Conservation (phyloP, 164 flowering plant genomes). For the Stephania cephalantha region DNA sequence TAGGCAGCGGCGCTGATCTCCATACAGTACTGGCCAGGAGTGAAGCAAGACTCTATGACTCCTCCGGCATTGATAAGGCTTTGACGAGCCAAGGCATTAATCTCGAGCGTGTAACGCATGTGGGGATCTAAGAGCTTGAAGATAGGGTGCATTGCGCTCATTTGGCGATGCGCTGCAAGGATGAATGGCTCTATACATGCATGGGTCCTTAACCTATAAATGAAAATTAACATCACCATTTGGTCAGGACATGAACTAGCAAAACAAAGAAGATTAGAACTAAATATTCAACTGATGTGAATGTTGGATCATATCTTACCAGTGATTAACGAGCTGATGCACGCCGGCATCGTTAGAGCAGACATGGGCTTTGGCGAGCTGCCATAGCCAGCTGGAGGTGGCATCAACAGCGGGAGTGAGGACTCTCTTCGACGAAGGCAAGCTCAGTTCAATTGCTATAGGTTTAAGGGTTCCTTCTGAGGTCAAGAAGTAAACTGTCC, state of each 20-base stretch:
- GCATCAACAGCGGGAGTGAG: slow-evolving; percentile 68
- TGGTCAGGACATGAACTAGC: neutral
- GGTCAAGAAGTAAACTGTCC: slow-evolving; percentile 69
- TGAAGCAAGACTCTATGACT: slow-evolving; percentile 85
- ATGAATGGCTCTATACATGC: slow-evolving; percentile 85
- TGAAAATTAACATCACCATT: neutral
- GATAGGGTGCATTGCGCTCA: slow-evolving; percentile 94
- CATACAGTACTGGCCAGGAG: slow-evolving; percentile 80
- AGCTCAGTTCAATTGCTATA: slow-evolving; percentile 91
- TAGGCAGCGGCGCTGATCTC: slow-evolving; percentile 84
- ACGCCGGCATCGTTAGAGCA: slow-evolving; percentile 89
- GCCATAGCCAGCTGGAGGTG: slow-evolving; percentile 76
- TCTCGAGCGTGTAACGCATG: slow-evolving; percentile 88
- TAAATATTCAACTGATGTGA: neutral
- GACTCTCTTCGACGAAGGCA: slow-evolving; percentile 60
- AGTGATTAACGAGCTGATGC: slow-evolving; percentile 88
- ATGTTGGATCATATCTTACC: slow-evolving; percentile 29
- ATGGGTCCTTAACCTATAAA: slow-evolving; percentile 73
- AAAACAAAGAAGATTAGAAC: neutral
- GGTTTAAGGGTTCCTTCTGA: slow-evolving; percentile 68
- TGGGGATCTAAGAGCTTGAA: slow-evolving; percentile 93
- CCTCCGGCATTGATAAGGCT: slow-evolving; percentile 68
- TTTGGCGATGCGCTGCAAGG: slow-evolving; percentile 77
- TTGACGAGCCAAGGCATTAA: slow-evolving; percentile 84
- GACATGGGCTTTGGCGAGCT: slow-evolving; percentile 88